Evolutionary conservation across 495 filamentous ascomycete species (phyloP).

Genomic region (Parathielavia hyrcaniae): DNA sequence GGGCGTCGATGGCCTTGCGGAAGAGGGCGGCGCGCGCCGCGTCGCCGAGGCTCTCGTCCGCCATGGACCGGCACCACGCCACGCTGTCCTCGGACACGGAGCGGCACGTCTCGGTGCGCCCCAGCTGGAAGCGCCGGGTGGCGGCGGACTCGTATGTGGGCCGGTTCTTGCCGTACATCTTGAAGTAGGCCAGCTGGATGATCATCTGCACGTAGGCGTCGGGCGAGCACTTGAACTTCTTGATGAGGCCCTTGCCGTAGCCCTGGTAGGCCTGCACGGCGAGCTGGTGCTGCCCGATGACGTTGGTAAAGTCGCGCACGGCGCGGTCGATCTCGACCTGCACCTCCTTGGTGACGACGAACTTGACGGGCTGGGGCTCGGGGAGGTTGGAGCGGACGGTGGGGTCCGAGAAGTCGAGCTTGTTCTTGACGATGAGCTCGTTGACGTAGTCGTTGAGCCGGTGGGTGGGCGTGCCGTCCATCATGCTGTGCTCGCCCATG

Average conservation of each 20-base stretch:
- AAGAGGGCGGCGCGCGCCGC: slow-evolving; percentile 66
- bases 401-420: slow-evolving; percentile 75
- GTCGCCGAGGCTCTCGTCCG: slow-evolving; percentile 53
- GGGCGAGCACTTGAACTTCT: slow-evolving; percentile 98
- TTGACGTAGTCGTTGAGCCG: slow-evolving; percentile 92
- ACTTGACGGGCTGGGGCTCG: slow-evolving; percentile 69
- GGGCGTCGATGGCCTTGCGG: slow-evolving; percentile 70
- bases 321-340: slow-evolving; percentile 71
- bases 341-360: slow-evolving; percentile 66
- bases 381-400: slow-evolving; percentile 74
- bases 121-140: slow-evolving; percentile 89
- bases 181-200: slow-evolving; percentile 97
- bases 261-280: slow-evolving; percentile 91
- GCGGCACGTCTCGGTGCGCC: slow-evolving; percentile 94
- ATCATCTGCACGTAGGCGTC: slow-evolving; percentile 98
- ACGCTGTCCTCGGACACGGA: slow-evolving; percentile 86
- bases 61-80: slow-evolving; percentile 84
- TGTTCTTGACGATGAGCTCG: slow-evolving; percentile 81
- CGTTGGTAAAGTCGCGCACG: slow-evolving; percentile 62
- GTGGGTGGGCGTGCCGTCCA: slow-evolving; percentile 98
- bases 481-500: slow-evolving; percentile 99
- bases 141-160: slow-evolving; percentile 98
- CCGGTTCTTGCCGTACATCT: slow-evolving; percentile 97
- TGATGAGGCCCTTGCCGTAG: slow-evolving; percentile 98
- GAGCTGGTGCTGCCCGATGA: slow-evolving; percentile 84